Conservation (phyloP, 306 rosid species). For the Malus sylvestris region DNA sequence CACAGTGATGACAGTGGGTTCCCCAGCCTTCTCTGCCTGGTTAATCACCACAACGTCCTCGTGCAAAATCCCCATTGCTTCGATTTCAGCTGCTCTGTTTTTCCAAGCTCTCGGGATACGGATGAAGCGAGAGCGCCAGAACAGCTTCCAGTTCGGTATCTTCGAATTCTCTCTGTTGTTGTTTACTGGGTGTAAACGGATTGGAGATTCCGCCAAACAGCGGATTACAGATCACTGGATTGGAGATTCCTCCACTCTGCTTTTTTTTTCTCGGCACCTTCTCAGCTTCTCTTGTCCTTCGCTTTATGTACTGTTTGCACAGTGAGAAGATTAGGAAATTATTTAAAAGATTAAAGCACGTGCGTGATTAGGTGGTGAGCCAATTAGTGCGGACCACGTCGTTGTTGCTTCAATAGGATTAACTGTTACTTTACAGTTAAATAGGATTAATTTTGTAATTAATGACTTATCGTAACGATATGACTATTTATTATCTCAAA, state of each 20-base stretch:
- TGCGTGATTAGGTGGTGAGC: background rate
- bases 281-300: constrained; percentile 6
- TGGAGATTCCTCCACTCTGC: constrained; percentile 17
- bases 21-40: constrained; percentile 31
- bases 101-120: background rate
- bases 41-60: constrained; percentile 44
- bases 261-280: background rate
- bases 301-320: background rate
- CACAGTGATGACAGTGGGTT: constrained; percentile 45
- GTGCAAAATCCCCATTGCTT: constrained; percentile 31
- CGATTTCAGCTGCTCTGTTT: background rate
- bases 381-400: background rate
- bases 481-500: background rate
- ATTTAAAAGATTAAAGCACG: background rate
- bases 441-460: background rate
- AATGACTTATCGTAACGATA: no score
- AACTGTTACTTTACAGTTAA: background rate
- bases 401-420: background rate
- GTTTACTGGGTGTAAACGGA: background rate
- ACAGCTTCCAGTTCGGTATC: background rate
- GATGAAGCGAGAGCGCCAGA: background rate
- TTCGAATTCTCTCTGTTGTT: background rate
- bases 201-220: constrained; percentile 1
- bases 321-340: background rate
- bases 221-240: background rate